Evolutionary conservation across 495 filamentous ascomycete species (phyloP).

Genomic region (Penicillium pulvis): DNA sequence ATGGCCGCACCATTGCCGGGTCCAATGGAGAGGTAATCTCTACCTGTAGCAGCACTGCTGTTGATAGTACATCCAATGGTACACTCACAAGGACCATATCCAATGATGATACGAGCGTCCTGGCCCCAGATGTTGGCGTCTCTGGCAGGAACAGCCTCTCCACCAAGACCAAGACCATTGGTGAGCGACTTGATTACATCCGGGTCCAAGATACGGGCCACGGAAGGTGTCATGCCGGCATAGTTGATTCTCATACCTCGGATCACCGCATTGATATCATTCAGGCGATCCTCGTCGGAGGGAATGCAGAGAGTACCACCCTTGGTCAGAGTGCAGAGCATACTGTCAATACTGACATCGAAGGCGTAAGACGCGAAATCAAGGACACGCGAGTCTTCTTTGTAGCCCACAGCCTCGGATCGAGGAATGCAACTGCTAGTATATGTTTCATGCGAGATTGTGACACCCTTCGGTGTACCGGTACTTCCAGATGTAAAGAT

Average conservation of each 20-base stretch:
- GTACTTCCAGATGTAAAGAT: slow-evolving; percentile 59
- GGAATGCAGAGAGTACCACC: slow-evolving; percentile 56
- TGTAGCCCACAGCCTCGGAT: slow-evolving; percentile 40
- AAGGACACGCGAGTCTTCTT: slow-evolving; percentile 38
- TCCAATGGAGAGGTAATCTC: slow-evolving; percentile 41
- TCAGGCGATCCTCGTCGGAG: slow-evolving; percentile 50
- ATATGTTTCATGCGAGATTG: slow-evolving; percentile 49
- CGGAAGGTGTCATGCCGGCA: slow-evolving; percentile 53
- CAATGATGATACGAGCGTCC: slow-evolving; percentile 46
- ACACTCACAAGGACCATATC: slow-evolving; percentile 55
- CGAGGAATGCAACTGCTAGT: slow-evolving; percentile 43
- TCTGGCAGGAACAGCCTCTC: slow-evolving; percentile 49
- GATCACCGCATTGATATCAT: slow-evolving; percentile 51
- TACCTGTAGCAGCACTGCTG: slow-evolving; percentile 42
- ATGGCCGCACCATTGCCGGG: slow-evolving; percentile 40
- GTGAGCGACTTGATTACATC: slow-evolving; percentile 47
- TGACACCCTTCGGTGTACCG: slow-evolving; percentile 57
- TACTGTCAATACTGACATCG: slow-evolving; percentile 49
- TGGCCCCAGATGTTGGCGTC: slow-evolving; percentile 44
- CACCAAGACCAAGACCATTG: slow-evolving; percentile 48
- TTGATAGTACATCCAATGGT: slow-evolving; percentile 50
- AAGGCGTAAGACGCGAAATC: slow-evolving; percentile 52
- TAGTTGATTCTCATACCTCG: slow-evolving; percentile 46
- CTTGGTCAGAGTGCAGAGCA: slow-evolving; percentile 44
- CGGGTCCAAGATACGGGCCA: slow-evolving; percentile 46